Conservation (phyloP, 2,329 filamentous ascomycete species). For the Rhynchosporium graminicola region DNA sequence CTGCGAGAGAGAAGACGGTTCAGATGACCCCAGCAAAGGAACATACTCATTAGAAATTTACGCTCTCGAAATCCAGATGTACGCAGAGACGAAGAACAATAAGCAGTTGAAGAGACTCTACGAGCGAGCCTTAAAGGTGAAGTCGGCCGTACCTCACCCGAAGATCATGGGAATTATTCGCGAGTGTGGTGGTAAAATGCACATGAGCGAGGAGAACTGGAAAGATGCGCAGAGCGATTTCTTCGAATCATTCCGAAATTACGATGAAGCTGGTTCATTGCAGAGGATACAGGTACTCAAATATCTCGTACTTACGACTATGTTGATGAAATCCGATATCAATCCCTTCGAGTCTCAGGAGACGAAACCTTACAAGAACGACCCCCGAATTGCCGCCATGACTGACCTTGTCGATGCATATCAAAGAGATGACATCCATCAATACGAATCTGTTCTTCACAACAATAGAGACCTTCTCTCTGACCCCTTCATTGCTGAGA, state of each 20-base stretch:
- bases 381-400: constrained; percentile 94
- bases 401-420: constrained; percentile 96
- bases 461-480: constrained; percentile 86
- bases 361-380: constrained; percentile 96
- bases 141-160: constrained; percentile 95
- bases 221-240: constrained; percentile 96
- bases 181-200: constrained; percentile 99
- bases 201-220: constrained; percentile 99
- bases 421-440: constrained; percentile 90
- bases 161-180: constrained; percentile 99
- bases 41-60: constrained; percentile 96
- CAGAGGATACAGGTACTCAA: constrained; percentile 97
- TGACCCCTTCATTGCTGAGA: constrained; percentile 96
- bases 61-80: constrained; percentile 98
- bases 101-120: constrained; percentile 94
- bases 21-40: constrained; percentile 90
- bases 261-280: constrained; percentile 94
- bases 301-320: constrained; percentile 92
- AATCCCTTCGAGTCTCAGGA: constrained; percentile 99
- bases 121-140: constrained; percentile 85
- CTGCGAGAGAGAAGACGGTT: constrained; percentile 84
- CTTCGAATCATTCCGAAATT: constrained; percentile 98
- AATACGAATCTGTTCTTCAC: constrained; percentile 84
- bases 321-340: constrained; percentile 98
- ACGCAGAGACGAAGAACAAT: constrained; percentile 94